A percentile compares a stretch with the other conserved stretches of the same genome.
phyloP scores from a whole-genome alignment of 2,329 filamentous ascomycete genomes.

The Neofusicoccum ribis region DNA sequence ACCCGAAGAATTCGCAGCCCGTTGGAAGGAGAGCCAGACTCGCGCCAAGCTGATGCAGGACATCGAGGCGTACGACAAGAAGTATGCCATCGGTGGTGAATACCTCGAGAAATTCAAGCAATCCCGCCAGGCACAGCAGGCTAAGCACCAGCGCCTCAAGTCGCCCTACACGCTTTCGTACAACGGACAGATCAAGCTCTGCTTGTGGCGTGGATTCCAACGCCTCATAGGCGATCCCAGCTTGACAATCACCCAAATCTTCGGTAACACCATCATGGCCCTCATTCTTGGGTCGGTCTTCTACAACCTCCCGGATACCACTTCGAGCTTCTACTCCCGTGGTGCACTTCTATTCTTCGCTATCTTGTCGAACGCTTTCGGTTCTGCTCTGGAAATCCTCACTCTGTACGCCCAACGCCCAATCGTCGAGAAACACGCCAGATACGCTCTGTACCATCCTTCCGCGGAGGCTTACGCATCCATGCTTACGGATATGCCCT shows the following conservation, averaged over 20 bases:
- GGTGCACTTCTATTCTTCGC: conserved; percentile 80
- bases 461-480: conserved; percentile 78
- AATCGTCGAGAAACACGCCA: conserved; percentile 82
- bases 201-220: conserved; percentile 73
- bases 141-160: conserved; percentile 53
- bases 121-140: conserved; percentile 41
- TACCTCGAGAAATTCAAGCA: conserved; percentile 39
- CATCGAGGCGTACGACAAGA: conserved; percentile 41
- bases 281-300: conserved; percentile 77
- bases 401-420: conserved; percentile 81
- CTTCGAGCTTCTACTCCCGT: conserved; percentile 70
- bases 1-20: conserved; percentile 42
- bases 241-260: conserved; percentile 62
- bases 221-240: conserved; percentile 71
- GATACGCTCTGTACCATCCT: conserved; percentile 84
- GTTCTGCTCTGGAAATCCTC: conserved; percentile 73
- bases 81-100: conserved; percentile 39
- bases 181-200: conserved; percentile 70
- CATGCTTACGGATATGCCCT: conserved; percentile 48
- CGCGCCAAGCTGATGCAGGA: conserved; percentile 40
- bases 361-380: conserved; percentile 76
- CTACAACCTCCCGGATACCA: conserved; percentile 65
- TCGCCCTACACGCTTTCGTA: conserved; percentile 80
- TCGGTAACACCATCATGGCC: conserved; percentile 70
- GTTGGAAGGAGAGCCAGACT: conserved; percentile 53